Base-by-base conservation (phyloP, 257 asterid species). In the Solanum chilense region DNA sequence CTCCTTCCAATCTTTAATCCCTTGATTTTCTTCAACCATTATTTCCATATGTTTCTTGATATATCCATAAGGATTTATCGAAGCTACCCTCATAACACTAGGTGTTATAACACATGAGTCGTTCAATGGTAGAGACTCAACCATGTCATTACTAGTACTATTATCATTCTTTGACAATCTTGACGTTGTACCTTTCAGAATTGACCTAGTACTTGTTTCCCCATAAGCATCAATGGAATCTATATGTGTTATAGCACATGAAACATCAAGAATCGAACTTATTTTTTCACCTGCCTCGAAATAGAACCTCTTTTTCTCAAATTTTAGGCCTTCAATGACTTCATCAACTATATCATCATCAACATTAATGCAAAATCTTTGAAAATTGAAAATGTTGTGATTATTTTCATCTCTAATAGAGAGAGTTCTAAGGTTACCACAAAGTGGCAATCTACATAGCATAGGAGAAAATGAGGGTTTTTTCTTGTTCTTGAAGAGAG, bases 21-120 rank as follows among this genome's bases (percentile, higher is more conserved):
- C 92, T 35, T 42, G n/a, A 49, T 91, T 90, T 27, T 92, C 91
- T 76, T 84, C 94, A 87, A 94, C 93, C 93, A 93, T 91, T 86
- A 91, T 96, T 90, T 77, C 93, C 95, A 94, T 94, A 35, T 95
- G 91, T 2, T 66, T 91, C 86, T 93, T 81, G 90, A 92, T 93
- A 82, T 92, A 94, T 35, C 23, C 10, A 80, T 87, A 89, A 10
- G 95, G 98, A 73, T 94, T 91, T 9, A 16, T 3, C 7, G 92
- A 91, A 39, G 92, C 75, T 6, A 88, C 76, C 6, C 86, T 58
- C 13, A 87, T 44, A 29, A 85, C 91, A 44, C 25, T 6, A 52
- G 60, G 60, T 21, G 21, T 6, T 52, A 16, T 52, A 52, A 16
- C 60, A 52, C 0, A 25, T 58, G 89, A 74, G 12, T 75, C 92